phyloP scores from a whole-genome alignment of 2,329 filamentous ascomycete species.

The Penicillium sp. region DNA sequence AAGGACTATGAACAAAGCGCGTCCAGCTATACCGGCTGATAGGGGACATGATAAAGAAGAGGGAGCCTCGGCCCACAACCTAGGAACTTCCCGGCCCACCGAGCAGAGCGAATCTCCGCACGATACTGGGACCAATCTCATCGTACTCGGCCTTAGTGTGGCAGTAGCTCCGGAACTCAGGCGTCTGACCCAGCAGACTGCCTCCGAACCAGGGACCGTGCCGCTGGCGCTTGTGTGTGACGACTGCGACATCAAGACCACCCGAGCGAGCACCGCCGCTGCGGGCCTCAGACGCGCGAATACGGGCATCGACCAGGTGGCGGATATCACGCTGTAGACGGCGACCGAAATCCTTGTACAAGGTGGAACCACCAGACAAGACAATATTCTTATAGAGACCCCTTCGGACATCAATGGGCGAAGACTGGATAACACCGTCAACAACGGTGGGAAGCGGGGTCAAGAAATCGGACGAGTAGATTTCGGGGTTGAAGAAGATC shows the following conservation, averaged over 20 bases:
- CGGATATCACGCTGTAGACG: slow-evolving; percentile 96
- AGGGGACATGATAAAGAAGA: slow-evolving; percentile 21
- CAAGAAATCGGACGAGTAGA: slow-evolving; percentile 97
- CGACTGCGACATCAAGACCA: slow-evolving; percentile 93
- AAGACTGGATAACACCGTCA: slow-evolving; percentile 94
- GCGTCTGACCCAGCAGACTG: slow-evolving; percentile 92
- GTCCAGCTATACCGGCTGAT: slow-evolving; percentile 24
- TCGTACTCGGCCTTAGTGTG: slow-evolving; percentile 91
- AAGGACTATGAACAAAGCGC: slow-evolving; percentile 31
- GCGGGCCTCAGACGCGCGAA: slow-evolving; percentile 85
- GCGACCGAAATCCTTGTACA: slow-evolving; percentile 98
- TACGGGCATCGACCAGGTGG: slow-evolving; percentile 89
- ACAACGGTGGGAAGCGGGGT: slow-evolving; percentile 93
- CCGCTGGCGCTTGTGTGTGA: slow-evolving; percentile 94
- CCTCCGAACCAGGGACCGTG: slow-evolving; percentile 99
- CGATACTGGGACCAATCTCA: slow-evolving; percentile 93
- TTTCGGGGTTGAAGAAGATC: slow-evolving; percentile 99
- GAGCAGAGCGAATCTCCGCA: slow-evolving; percentile 87
- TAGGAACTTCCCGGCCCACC: slow-evolving; percentile 75
- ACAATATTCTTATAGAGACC: slow-evolving; percentile 99
- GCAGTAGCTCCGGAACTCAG: slow-evolving; percentile 98
- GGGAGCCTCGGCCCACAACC: not conserved
- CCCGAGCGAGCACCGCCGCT: slow-evolving; percentile 92
- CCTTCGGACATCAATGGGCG: slow-evolving; percentile 93
- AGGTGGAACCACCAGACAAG: slow-evolving; percentile 89